Conservation (phyloP, 768 basidiomycete genomes). For the Pulveroboletus sp. region DNA sequence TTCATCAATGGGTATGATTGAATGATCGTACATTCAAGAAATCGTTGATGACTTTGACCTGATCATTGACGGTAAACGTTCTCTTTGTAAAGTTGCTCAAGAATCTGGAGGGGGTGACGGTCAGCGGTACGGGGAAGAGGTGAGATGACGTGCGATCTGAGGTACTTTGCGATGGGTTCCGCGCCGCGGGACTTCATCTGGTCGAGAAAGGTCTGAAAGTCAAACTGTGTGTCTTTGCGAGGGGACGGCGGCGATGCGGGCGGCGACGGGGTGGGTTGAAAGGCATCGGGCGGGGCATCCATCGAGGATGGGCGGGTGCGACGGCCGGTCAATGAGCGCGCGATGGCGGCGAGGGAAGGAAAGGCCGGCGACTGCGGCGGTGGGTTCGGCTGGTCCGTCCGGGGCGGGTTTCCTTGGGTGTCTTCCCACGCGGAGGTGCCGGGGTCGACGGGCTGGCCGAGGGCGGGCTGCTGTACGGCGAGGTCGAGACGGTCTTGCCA, state of each 20-base stretch:
- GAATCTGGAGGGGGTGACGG: conserved; percentile 54
- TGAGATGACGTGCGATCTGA: conserved; percentile 75
- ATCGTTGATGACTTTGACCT: conserved; percentile 93
- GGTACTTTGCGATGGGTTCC: conserved; percentile 92
- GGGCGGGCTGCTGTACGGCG: too few relatives aligned
- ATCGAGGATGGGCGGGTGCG: too few relatives aligned
- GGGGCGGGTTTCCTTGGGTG: too few relatives aligned
- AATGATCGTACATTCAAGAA: conserved; percentile 65
- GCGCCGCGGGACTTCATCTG: conserved; percentile 88
- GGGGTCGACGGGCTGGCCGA: too few relatives aligned
- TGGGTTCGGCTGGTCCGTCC: too few relatives aligned
- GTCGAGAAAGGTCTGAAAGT: conserved; percentile 93
- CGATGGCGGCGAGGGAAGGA: conserved; percentile 46
- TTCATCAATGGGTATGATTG: conserved; percentile 1
- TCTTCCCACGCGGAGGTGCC: too few relatives aligned
- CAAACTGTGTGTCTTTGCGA: conserved; percentile 55
- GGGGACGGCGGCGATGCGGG: conserved; percentile 6
- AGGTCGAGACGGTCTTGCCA: too few relatives aligned
- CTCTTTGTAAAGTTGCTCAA: conserved; percentile 90
- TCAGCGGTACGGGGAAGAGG: background rate
- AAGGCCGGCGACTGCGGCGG: conserved; percentile 57
- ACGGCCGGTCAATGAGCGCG: too few relatives aligned
- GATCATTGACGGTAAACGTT: conserved; percentile 88
- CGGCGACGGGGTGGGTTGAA: conserved; percentile 24
- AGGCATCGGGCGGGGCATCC: too few relatives aligned